Conservation (phyloP, 2,329 filamentous ascomycete genomes). For the Penicillium hordei region DNA sequence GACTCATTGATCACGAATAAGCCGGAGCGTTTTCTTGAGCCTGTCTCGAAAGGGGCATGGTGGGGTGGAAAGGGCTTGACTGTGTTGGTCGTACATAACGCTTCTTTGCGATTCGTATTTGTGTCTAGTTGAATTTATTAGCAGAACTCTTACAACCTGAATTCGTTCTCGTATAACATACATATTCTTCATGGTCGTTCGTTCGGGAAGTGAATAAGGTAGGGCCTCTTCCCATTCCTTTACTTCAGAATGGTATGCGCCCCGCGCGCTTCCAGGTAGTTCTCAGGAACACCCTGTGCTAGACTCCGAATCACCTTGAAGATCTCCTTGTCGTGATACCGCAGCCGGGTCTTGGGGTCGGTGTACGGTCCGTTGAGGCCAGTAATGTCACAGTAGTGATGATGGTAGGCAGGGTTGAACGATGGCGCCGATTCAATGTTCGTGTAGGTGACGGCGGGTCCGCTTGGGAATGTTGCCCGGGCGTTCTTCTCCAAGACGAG, state of each 20-base stretch:
- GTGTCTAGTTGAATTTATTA: slow-evolving; percentile 8
- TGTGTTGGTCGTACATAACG: slow-evolving; percentile 79
- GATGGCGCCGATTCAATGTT: slow-evolving; percentile 95
- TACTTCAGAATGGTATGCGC: slow-evolving; percentile 92
- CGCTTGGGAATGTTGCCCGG: slow-evolving; percentile 48
- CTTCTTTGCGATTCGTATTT: slow-evolving; percentile 9
- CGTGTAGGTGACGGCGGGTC: slow-evolving; percentile 81
- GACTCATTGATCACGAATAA: slow-evolving; percentile 85
- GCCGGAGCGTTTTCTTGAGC: slow-evolving; percentile 94
- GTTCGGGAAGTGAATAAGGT: slow-evolving; percentile 3
- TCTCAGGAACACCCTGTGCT: slow-evolving; percentile 79
- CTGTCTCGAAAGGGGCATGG: slow-evolving; percentile 72
- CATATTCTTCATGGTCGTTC: neutral
- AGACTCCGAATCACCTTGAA: slow-evolving; percentile 79
- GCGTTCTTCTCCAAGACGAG: slow-evolving; percentile 82
- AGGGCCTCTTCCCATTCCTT: neutral
- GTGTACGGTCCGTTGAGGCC: slow-evolving; percentile 87
- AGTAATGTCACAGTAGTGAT: slow-evolving; percentile 93
- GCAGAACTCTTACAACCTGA: neutral
- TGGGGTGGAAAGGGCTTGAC: slow-evolving; percentile 93
- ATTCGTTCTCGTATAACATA: neutral
- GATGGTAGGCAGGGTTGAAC: slow-evolving; percentile 71
- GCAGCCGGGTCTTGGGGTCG: slow-evolving; percentile 89
- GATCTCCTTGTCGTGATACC: slow-evolving; percentile 91
- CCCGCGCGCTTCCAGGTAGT: slow-evolving; percentile 83